Percentiles rank a stretch among this genome's conserved stretches.
These are phyloP conservation scores for Westerdykella sp. DNA, from an alignment of 2,329 filamentous ascomycete species.

Conservation along the genomic window DNA sequence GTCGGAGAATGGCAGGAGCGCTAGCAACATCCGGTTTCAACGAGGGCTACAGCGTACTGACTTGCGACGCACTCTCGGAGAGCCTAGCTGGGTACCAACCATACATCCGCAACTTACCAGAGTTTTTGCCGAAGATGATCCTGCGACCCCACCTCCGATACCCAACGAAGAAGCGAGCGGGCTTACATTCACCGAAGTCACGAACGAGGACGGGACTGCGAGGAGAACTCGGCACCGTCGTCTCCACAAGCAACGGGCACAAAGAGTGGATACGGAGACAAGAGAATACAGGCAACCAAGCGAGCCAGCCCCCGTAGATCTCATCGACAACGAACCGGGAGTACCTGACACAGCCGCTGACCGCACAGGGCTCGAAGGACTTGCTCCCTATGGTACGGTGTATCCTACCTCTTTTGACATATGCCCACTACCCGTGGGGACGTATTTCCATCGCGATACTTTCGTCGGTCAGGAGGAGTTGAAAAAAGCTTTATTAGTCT, in stretches of 20 bases:
- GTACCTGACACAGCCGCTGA: slow-evolving; percentile 1
- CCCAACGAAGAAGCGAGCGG: too few species aligned
- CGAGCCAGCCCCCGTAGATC: slow-evolving; percentile 24
- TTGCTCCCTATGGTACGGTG: slow-evolving; percentile 44
- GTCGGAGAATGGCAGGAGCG: slow-evolving; percentile 26
- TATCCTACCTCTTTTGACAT: slow-evolving; percentile 52
- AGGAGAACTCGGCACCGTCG: slow-evolving; percentile 15
- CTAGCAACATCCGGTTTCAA: slow-evolving; percentile 36
- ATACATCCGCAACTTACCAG: slow-evolving; percentile 27
- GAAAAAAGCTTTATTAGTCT: slow-evolving; percentile 35
- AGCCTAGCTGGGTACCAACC: slow-evolving; percentile 7
- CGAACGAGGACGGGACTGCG: slow-evolving; percentile 1
- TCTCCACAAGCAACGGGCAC: slow-evolving; percentile 37
- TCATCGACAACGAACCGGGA: slow-evolving; percentile 4
- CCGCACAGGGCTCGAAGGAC: slow-evolving; percentile 31
- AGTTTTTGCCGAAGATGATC: slow-evolving; percentile 29
- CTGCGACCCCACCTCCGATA: slow-evolving; percentile 13
- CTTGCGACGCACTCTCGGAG: slow-evolving; percentile 16
- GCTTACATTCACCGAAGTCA: slow-evolving; percentile 9
- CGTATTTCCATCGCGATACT: slow-evolving; percentile 51
- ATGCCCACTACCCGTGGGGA: slow-evolving; percentile 44
- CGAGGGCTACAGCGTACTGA: slow-evolving; percentile 26
- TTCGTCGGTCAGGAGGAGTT: slow-evolving; percentile 55
- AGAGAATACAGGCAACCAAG: slow-evolving; percentile 43
- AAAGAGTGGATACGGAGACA: slow-evolving; percentile 42